Evolutionary conservation across 2,329 filamentous ascomycete species (phyloP).

Genomic region (Phoma sp.): DNA sequence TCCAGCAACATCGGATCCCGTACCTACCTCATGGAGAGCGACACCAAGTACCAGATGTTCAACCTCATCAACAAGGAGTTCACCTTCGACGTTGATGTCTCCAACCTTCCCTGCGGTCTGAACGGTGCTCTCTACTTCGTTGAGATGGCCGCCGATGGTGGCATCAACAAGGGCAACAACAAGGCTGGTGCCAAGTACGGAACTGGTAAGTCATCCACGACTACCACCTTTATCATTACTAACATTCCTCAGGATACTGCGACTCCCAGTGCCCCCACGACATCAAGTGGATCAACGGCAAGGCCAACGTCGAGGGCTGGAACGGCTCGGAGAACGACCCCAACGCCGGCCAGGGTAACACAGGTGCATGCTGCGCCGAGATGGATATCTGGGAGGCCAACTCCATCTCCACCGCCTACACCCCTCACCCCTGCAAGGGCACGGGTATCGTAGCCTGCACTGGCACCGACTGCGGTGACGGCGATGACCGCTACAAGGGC

Average conservation of each 20-base stretch:
- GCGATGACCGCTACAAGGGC: slow-evolving; percentile 63
- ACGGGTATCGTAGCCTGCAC: slow-evolving; percentile 59
- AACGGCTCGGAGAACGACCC: slow-evolving; percentile 57
- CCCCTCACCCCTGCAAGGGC: slow-evolving; percentile 67
- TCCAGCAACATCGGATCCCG: slow-evolving; percentile 51
- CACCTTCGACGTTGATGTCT: slow-evolving; percentile 57
- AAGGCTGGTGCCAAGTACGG: slow-evolving; percentile 63
- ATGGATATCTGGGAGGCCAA: slow-evolving; percentile 77
- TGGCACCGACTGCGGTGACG: slow-evolving; percentile 51
- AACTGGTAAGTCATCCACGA: slow-evolving; percentile 54
- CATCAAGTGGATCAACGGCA: slow-evolving; percentile 61
- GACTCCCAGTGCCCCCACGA: slow-evolving; percentile 51
- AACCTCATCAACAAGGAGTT: slow-evolving; percentile 51
- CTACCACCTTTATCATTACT: not conserved
- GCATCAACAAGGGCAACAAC: slow-evolving; percentile 56
- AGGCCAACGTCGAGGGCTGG: slow-evolving; percentile 63
- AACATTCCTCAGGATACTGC: slow-evolving; percentile 38
- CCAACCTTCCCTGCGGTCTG: slow-evolving; percentile 69
- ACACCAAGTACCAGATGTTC: slow-evolving; percentile 52
- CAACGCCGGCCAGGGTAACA: slow-evolving; percentile 60
- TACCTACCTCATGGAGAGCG: slow-evolving; percentile 51
- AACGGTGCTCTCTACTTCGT: slow-evolving; percentile 65
- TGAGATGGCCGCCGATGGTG: slow-evolving; percentile 62
- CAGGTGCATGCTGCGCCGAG: slow-evolving; percentile 70
- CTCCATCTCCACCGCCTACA: slow-evolving; percentile 67